A percentile compares a stretch with the other conserved stretches of the same genome.
Evolutionary conservation across 1,284 basidiomycete genomes (phyloP).

Genomic region (Pisolithus thermaeus): DNA sequence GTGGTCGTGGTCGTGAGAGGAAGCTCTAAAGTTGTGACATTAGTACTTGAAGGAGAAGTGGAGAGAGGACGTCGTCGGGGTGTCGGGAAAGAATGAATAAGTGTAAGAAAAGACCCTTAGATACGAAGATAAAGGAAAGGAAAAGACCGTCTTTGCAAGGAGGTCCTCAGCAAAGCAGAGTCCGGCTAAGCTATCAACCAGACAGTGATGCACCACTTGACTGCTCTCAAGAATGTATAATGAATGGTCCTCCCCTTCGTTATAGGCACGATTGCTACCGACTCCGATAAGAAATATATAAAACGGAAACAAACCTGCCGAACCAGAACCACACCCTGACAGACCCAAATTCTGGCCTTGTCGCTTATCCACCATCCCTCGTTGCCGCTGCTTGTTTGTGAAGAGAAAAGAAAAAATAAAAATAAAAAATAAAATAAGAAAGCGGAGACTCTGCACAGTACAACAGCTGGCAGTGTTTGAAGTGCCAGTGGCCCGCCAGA

Average conservation of each 20-base stretch:
- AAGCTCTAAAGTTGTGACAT: too few species aligned
- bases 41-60: not conserved
- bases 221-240: not conserved
- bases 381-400: not conserved
- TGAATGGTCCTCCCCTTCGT: not conserved
- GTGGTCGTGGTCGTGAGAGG: not conserved
- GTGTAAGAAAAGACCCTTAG: not conserved
- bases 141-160: not conserved
- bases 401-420: not conserved
- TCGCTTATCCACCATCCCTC: not conserved
- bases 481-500: too few species aligned
- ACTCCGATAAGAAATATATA: not conserved
- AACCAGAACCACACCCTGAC: too few species aligned
- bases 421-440: too few species aligned
- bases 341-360: not conserved
- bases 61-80: not conserved
- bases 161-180: not conserved
- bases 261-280: not conserved
- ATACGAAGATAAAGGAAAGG: not conserved
- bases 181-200: not conserved
- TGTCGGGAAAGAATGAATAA: not conserved
- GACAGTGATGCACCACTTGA: not conserved
- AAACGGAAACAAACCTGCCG: not conserved
- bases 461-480: too few species aligned
- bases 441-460: too few species aligned